phyloP scores from a whole-genome alignment of 163 green algal genomes.

The Chlamydomonas reinhardtii region DNA sequence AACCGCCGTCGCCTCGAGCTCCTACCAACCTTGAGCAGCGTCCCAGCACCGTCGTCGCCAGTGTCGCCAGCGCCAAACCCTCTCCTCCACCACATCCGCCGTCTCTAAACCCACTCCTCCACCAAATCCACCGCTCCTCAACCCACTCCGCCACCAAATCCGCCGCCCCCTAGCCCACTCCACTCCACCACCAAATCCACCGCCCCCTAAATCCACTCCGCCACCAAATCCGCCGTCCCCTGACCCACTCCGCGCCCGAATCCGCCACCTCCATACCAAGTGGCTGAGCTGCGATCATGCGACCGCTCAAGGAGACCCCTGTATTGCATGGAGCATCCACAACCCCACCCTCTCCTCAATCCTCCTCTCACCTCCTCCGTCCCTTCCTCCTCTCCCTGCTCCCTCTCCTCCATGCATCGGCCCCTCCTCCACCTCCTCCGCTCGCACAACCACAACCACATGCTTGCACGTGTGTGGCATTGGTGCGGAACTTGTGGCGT shows the following conservation, averaged over 20 bases:
- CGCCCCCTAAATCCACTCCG: background rate
- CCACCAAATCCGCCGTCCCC: background rate
- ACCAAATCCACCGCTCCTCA: background rate
- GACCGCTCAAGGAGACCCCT: background rate
- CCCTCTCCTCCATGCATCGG: background rate
- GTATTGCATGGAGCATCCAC: background rate
- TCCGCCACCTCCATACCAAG: background rate
- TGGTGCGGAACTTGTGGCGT: background rate
- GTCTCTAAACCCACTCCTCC: background rate
- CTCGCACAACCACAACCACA: no score
- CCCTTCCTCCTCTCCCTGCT: slow-evolving; percentile 4
- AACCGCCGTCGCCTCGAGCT: no score
- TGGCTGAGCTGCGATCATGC: background rate
- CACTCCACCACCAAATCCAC: background rate
- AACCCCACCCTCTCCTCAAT: background rate
- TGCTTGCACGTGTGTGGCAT: no score
- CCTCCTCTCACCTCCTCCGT: background rate
- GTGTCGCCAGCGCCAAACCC: no score
- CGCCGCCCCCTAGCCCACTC: background rate
- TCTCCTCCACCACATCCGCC: no score
- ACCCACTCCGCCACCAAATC: slow-evolving; percentile 1
- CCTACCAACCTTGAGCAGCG: no score
- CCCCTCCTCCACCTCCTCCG: slow-evolving; percentile 20
- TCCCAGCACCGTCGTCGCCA: no score
- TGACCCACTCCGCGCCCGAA: background rate